These are phyloP conservation scores for Linum trigynum DNA, from an alignment of 345 rosid genomes.

Conservation along the genomic window DNA sequence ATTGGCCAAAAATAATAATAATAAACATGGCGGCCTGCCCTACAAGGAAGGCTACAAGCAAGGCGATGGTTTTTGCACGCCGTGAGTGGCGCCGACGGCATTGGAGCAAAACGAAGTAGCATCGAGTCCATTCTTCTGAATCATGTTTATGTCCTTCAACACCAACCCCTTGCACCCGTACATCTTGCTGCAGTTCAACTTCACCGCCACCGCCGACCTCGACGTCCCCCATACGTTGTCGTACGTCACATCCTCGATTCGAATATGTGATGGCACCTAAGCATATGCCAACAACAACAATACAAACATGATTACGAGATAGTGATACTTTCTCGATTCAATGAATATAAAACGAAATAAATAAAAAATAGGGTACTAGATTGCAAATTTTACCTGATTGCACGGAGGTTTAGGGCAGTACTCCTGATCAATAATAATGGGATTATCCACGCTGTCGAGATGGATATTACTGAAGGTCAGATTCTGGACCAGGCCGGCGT, in stretches of 20 bases:
- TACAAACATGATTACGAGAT: no score
- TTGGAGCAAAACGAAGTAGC: slow-evolving; percentile 24
- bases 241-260: slow-evolving; percentile 20
- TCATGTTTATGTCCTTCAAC: slow-evolving; percentile 17
- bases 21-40: no score
- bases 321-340: no score
- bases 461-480: slow-evolving; percentile 15
- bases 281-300: not conserved
- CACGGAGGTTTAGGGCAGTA: slow-evolving; percentile 23
- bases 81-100: slow-evolving; percentile 16
- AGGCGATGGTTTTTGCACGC: slow-evolving; percentile 17
- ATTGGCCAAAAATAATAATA: no score
- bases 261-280: slow-evolving; percentile 24
- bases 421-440: slow-evolving; percentile 30
- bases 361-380: no score
- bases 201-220: slow-evolving; percentile 13
- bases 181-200: slow-evolving; percentile 17
- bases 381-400: slow-evolving; percentile 1
- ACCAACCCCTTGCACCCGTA: slow-evolving; percentile 19
- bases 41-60: slow-evolving; percentile 8
- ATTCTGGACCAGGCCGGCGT: not conserved
- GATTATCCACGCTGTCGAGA: slow-evolving; percentile 16
- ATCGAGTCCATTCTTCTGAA: slow-evolving; percentile 6
- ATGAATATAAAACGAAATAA: no score
- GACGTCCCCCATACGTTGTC: slow-evolving; percentile 29